Evolutionary conservation across 257 asterid genomes (phyloP).

Genomic region (Cruciata laevipes): DNA sequence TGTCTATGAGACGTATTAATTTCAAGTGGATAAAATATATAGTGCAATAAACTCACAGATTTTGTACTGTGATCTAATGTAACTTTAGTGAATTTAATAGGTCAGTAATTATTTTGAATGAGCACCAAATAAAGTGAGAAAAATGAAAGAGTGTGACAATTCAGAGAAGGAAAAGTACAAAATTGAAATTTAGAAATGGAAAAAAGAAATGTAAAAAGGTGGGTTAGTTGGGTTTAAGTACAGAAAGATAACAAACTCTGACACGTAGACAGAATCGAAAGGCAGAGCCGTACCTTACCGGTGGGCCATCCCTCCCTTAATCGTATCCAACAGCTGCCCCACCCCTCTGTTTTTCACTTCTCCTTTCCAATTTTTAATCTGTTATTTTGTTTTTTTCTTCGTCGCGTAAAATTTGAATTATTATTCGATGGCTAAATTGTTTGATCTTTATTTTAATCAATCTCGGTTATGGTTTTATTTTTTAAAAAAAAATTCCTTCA

Average conservation of each 20-base stretch:
- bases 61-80: no score
- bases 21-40: no score
- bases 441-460: no score
- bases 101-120: neutral
- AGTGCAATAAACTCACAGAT: no score
- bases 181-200: neutral
- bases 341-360: neutral
- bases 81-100: no score
- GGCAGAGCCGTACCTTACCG: conserved; percentile 21
- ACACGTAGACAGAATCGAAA: conserved; percentile 24
- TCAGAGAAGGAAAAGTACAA: neutral
- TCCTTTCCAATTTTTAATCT: no score
- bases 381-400: no score
- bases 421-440: no score
- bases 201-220: conserved; percentile 5
- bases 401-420: no score
- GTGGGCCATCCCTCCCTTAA: conserved; percentile 10
- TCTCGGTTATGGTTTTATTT: no score
- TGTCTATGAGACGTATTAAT: no score
- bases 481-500: no score
- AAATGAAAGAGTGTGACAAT: neutral
- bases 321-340: conserved; percentile 11
- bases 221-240: conserved; percentile 28
- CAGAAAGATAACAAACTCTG: conserved; percentile 31
- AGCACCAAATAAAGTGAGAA: neutral